These are phyloP conservation scores for Zangia roseola DNA, from an alignment of 768 basidiomycete species.

Conservation along the genomic window DNA sequence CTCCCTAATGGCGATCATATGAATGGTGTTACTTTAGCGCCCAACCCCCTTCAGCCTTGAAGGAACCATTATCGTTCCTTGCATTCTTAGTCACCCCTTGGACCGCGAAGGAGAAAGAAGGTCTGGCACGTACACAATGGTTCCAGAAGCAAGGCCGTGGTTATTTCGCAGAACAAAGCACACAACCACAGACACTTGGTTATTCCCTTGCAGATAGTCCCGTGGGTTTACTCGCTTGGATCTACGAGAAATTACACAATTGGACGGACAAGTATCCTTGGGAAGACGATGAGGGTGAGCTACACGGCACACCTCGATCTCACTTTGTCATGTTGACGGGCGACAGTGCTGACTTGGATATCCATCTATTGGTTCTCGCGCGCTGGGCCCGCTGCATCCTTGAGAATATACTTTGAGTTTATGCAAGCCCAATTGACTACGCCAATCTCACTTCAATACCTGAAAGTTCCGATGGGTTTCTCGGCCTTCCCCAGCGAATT, in stretches of 20 bases:
- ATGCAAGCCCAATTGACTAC: neutral
- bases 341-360: slow-evolving; percentile 56
- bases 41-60: slow-evolving; percentile 19
- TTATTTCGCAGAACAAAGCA: slow-evolving; percentile 34
- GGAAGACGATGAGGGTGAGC: slow-evolving; percentile 56
- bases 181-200: slow-evolving; percentile 52
- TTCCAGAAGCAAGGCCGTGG: slow-evolving; percentile 27
- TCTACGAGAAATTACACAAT: slow-evolving; percentile 49
- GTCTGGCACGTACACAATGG: slow-evolving; percentile 17
- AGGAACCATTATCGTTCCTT: slow-evolving; percentile 31
- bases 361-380: slow-evolving; percentile 60
- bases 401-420: slow-evolving; percentile 58
- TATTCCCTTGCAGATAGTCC: slow-evolving; percentile 59
- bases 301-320: neutral
- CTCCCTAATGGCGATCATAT: neutral
- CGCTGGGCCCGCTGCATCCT: slow-evolving; percentile 54
- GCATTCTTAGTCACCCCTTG: slow-evolving; percentile 27
- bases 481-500: slow-evolving; percentile 56
- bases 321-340: neutral
- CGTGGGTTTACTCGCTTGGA: slow-evolving; percentile 51
- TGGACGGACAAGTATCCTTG: slow-evolving; percentile 56
- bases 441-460: neutral
- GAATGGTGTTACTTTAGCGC: slow-evolving; percentile 14
- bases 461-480: slow-evolving; percentile 44
- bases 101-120: slow-evolving; percentile 27